These are phyloP conservation scores for Ascochyta clinopodiicola DNA, from an alignment of 2,329 filamentous ascomycete species.

Conservation along the genomic window DNA sequence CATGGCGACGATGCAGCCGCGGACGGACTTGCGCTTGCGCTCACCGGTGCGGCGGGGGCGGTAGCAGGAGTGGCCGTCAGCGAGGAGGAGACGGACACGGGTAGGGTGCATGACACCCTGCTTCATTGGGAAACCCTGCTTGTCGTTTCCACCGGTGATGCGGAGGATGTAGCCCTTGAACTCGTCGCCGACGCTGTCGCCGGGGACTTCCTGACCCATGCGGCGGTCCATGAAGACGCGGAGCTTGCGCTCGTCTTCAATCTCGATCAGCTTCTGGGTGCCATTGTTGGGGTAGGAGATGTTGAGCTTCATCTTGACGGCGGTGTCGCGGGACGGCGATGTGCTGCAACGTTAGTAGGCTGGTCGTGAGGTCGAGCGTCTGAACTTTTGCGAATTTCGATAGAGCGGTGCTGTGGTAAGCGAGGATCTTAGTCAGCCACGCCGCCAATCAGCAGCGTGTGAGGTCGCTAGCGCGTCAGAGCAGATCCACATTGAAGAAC, in stretches of 20 bases:
- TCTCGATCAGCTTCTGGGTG: slow-evolving; percentile 98
- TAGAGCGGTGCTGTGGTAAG: neutral
- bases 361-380: slow-evolving; percentile 30
- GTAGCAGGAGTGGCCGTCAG: slow-evolving; percentile 99
- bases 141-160: slow-evolving; percentile 99
- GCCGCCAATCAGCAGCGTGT: slow-evolving; percentile 1
- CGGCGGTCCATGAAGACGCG: slow-evolving; percentile 98
- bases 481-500: slow-evolving; percentile 3
- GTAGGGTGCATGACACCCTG: slow-evolving; percentile 99
- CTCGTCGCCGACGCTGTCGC: slow-evolving; percentile 95
- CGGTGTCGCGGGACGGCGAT: slow-evolving; percentile 40
- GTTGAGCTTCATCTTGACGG: slow-evolving; percentile 75
- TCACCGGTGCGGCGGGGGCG: slow-evolving; percentile 96
- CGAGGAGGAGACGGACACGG: slow-evolving; percentile 95
- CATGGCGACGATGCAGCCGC: slow-evolving; percentile 96
- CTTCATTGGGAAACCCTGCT: slow-evolving; percentile 99
- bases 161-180: slow-evolving; percentile 99
- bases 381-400: slow-evolving; percentile 12
- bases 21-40: slow-evolving; percentile 99
- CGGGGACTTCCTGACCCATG: slow-evolving; percentile 91
- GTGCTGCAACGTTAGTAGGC: slow-evolving; percentile 47
- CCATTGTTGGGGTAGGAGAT: slow-evolving; percentile 96
- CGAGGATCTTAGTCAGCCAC: slow-evolving; percentile 7
- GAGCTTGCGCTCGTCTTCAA: slow-evolving; percentile 99
- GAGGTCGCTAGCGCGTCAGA: neutral